These are phyloP conservation scores for Rhodotorula sp. DNA, from an alignment of 1,284 basidiomycete species.

Conservation along the genomic window DNA sequence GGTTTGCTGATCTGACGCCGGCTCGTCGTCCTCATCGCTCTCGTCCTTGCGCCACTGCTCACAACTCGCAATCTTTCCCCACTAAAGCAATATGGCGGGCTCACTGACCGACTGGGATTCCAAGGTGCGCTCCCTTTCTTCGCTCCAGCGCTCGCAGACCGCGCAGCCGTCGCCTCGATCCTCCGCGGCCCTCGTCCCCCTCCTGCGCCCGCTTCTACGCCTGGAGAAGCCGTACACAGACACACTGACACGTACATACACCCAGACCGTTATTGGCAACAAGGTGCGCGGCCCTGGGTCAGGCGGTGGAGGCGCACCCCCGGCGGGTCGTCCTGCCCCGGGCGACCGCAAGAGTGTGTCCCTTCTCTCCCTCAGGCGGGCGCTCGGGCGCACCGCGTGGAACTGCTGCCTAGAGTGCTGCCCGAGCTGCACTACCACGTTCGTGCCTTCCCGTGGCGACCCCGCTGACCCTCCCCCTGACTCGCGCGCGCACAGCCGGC, in stretches of 20 bases:
- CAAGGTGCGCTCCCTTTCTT: background rate
- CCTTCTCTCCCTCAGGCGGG: too few species aligned
- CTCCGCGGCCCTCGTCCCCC: background rate
- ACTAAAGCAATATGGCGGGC: too few species aligned
- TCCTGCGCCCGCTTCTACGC: background rate
- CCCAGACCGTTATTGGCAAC: conserved; percentile 67
- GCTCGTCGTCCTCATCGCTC: too few species aligned
- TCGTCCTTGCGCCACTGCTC: too few species aligned
- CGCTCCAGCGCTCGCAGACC: too few species aligned
- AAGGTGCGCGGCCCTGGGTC: conserved; percentile 63
- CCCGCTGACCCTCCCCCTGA: background rate
- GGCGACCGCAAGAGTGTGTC: conserved; percentile 53
- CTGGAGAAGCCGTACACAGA: background rate
- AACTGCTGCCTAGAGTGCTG: too few species aligned
- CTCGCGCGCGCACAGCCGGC: conserved; percentile 13
- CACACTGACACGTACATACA: background rate
- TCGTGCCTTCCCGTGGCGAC: too few species aligned
- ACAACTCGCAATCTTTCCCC: too few species aligned
- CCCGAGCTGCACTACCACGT: background rate
- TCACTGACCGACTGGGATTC: conserved; percentile 40
- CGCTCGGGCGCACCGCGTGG: too few species aligned
- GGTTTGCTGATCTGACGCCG: too few species aligned
- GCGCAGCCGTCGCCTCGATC: too few species aligned
- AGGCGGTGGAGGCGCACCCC: conserved; percentile 53
- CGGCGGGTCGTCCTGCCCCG: conserved; percentile 20